phyloP scores from a whole-genome alignment of 257 asterid species.

The Scutellaria barbata region DNA sequence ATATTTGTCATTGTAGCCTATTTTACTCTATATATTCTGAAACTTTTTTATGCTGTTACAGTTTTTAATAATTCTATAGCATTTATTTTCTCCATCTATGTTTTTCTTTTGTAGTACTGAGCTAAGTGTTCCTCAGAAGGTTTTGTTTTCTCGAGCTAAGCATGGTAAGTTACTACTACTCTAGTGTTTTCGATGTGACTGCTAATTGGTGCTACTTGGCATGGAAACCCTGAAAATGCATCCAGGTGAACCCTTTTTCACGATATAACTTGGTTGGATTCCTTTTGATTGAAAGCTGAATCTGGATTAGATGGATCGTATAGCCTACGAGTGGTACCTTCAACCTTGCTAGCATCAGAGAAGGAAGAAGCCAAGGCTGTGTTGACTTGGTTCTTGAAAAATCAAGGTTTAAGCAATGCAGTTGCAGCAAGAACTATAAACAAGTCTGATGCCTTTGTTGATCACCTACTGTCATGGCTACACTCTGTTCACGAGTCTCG shows the following conservation, averaged over 20 bases:
- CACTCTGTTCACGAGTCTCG: slow-evolving; percentile 91
- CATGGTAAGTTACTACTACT: slow-evolving; percentile 52
- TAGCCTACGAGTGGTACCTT: slow-evolving; percentile 65
- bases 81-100: neutral
- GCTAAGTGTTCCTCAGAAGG: slow-evolving; percentile 49
- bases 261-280: slow-evolving; percentile 35
- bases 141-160: slow-evolving; percentile 59
- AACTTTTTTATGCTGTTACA: neutral
- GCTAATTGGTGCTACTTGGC: slow-evolving; percentile 10
- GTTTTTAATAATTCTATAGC: neutral
- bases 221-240: slow-evolving; percentile 32
- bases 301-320: slow-evolving; percentile 73
- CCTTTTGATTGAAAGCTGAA: slow-evolving; percentile 58
- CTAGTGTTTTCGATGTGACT: slow-evolving; percentile 23
- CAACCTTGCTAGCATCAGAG: slow-evolving; percentile 82
- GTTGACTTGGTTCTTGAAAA: slow-evolving; percentile 77
- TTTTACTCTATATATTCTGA: neutral
- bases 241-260: slow-evolving; percentile 27
- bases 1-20: neutral
- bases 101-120: slow-evolving; percentile 46
- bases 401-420: slow-evolving; percentile 79
- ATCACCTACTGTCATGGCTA: slow-evolving; percentile 81
- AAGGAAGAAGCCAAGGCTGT: slow-evolving; percentile 98
- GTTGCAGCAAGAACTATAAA: slow-evolving; percentile 74
- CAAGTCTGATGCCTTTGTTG: slow-evolving; percentile 82